These are phyloP conservation scores for Lotmaria passim DNA, from an alignment of 208 protist species.

Conservation along the genomic window DNA sequence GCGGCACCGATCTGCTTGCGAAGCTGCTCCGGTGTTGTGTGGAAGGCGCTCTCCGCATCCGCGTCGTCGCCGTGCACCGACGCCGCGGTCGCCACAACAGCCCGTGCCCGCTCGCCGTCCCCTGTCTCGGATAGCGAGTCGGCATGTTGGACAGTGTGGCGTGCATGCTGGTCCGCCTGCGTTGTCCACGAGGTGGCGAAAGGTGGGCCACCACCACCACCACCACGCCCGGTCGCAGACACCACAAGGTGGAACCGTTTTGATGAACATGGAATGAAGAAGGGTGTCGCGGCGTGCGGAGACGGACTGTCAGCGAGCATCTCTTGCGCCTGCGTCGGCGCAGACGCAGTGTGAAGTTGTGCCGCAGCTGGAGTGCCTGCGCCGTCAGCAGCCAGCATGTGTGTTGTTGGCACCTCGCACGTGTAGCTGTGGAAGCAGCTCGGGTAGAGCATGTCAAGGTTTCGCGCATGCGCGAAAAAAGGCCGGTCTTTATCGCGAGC, in stretches of 20 bases:
- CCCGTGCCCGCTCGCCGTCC: no score
- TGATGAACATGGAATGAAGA: background rate
- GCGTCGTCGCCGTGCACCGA: background rate
- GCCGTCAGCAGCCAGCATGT: conserved; percentile 11
- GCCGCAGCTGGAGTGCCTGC: background rate
- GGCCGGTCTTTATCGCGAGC: background rate
- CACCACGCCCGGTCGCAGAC: background rate
- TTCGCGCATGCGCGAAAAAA: conserved; percentile 2
- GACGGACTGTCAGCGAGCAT: background rate
- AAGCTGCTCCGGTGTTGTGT: background rate
- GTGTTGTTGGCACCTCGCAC: conserved; percentile 25
- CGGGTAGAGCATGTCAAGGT: conserved; percentile 23
- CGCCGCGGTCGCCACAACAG: no score
- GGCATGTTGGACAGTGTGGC: background rate
- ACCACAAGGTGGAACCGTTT: conserved; percentile 10
- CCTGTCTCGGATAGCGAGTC: background rate
- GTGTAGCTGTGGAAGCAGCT: conserved; percentile 29
- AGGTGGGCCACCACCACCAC: background rate
- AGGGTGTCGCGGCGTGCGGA: background rate
- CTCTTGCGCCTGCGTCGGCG: background rate
- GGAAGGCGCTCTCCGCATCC: background rate
- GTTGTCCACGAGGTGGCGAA: conserved; percentile 9
- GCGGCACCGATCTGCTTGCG: background rate
- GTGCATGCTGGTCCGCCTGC: background rate
- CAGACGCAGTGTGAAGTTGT: background rate